Evolutionary conservation across 306 rosid species (phyloP).

Genomic region (Urtica urens): DNA sequence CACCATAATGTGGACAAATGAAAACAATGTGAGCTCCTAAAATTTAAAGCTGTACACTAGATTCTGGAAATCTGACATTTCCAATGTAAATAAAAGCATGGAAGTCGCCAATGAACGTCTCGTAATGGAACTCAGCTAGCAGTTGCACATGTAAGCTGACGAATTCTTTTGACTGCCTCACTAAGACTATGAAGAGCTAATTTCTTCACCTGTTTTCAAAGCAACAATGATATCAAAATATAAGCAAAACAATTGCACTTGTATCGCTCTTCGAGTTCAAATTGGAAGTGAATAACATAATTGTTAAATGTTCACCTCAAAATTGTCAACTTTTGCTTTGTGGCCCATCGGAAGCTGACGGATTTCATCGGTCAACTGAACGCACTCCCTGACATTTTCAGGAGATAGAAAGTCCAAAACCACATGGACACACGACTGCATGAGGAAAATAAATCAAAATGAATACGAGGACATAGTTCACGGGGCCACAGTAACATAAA

Average conservation of each 20-base stretch:
- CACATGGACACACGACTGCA: constrained; percentile 88
- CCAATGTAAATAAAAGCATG: too few species aligned
- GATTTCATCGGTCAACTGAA: constrained; percentile 58
- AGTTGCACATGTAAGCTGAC: constrained; percentile 65
- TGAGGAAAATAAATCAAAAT: not conserved
- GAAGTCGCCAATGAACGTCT: constrained; percentile 3
- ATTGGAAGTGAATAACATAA: constrained; percentile 1
- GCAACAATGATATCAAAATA: constrained; percentile 9
- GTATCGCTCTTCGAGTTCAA: constrained; percentile 4
- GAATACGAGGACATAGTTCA: not conserved
- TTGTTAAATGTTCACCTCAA: constrained; percentile 45
- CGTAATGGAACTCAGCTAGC: constrained; percentile 16
- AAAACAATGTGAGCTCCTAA: constrained; percentile 13
- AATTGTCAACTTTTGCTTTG: constrained; percentile 59
- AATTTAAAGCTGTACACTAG: not conserved
- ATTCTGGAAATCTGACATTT: too few species aligned
- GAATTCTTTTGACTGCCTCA: constrained; percentile 66
- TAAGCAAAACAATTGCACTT: constrained; percentile 1
- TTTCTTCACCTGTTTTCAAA: constrained; percentile 64
- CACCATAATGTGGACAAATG: too few species aligned
- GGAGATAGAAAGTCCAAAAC: constrained; percentile 81
- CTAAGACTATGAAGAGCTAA: constrained; percentile 61
- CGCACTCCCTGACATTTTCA: constrained; percentile 61
- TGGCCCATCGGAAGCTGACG: constrained; percentile 68
- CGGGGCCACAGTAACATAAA: too few species aligned